Conservation (phyloP, 164 flowering plant species). For the Platanus orientalis region DNA sequence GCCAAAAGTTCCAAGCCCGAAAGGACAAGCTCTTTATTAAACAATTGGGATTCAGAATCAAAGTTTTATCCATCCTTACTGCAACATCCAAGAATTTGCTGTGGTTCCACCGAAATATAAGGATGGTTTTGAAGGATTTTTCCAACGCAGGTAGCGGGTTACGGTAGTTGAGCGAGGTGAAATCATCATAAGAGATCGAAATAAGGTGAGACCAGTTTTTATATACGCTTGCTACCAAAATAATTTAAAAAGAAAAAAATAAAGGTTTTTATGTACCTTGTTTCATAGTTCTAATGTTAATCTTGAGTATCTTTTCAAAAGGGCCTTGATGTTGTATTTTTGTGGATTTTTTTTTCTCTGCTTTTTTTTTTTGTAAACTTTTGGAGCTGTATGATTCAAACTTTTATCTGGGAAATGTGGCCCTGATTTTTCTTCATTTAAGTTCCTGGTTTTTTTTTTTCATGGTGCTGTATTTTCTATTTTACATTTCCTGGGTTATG, state of each 20-base stretch:
- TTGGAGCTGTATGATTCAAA: background rate
- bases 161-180: background rate
- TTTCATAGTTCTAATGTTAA: background rate
- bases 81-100: constrained; percentile 6
- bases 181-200: background rate
- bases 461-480: background rate
- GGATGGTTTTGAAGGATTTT: background rate
- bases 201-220: background rate
- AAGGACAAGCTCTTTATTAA: no score
- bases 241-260: no score
- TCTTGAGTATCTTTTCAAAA: background rate
- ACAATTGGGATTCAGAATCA: no score
- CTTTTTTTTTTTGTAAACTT: background rate
- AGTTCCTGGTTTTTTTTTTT: no score
- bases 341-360: background rate
- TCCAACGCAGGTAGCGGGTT: background rate
- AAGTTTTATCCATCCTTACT: no score
- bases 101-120: background rate
- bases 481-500: background rate
- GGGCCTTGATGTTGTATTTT: no score
- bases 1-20: no score
- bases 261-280: no score
- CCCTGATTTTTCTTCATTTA: constrained; percentile 1
- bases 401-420: background rate
- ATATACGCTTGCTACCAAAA: no score